Evolutionary conservation across 2,329 filamentous ascomycete genomes (phyloP).

Genomic region (Colletotrichum sp.): DNA sequence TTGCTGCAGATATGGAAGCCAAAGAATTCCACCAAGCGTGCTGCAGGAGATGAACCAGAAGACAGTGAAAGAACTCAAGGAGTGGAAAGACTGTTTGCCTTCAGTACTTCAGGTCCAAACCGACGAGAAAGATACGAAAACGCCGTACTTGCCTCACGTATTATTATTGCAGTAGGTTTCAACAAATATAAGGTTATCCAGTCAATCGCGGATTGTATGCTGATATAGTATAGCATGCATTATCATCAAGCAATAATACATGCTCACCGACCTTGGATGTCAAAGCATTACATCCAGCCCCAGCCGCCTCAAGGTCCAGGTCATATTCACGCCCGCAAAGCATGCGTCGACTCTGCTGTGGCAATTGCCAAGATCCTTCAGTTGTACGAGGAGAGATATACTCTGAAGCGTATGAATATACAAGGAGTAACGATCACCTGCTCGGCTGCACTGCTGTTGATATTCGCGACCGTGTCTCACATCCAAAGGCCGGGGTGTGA

Average conservation of each 20-base stretch:
- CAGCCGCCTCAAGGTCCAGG: slow-evolving; percentile 24
- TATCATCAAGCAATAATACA: not conserved
- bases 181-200: not conserved
- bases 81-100: slow-evolving; percentile 24
- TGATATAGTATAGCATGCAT: not conserved
- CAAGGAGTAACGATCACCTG: not conserved
- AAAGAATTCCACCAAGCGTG: not conserved
- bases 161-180: not conserved
- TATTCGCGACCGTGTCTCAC: not conserved
- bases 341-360: not conserved
- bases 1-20: slow-evolving; percentile 23
- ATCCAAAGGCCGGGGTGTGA: not conserved
- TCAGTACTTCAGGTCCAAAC: slow-evolving; percentile 20
- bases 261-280: not conserved
- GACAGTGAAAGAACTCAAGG: slow-evolving; percentile 8
- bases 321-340: slow-evolving; percentile 17
- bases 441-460: not conserved
- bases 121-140: not conserved
- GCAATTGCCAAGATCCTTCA: not conserved
- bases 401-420: not conserved
- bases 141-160: not conserved
- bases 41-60: slow-evolving; percentile 24
- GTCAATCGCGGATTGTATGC: not conserved
- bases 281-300: not conserved
- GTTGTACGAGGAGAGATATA: not conserved